These are phyloP conservation scores for Alternaria brassicae DNA, from an alignment of 2,329 filamentous ascomycete genomes.

Conservation along the genomic window DNA sequence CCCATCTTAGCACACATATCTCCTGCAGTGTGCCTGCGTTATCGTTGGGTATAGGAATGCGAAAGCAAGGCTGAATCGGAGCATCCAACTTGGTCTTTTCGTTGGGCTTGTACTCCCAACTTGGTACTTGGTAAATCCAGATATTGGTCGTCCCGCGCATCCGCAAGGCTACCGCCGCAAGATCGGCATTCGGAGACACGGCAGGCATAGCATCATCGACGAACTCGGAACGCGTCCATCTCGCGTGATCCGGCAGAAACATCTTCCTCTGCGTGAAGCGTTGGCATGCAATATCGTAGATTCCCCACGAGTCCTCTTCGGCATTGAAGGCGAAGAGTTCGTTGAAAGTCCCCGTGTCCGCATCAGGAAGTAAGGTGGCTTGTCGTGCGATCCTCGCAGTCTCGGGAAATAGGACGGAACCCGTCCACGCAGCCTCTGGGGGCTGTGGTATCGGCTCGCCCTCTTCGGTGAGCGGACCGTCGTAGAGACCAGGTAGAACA, in stretches of 20 bases:
- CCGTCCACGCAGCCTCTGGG: constrained; percentile 49
- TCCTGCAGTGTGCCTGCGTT: constrained; percentile 45
- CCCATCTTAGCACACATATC: constrained; percentile 48
- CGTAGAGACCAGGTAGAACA: constrained; percentile 49
- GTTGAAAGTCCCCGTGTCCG: constrained; percentile 48
- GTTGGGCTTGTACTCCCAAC: constrained; percentile 43
- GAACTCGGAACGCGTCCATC: constrained; percentile 49
- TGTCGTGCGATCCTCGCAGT: constrained; percentile 49
- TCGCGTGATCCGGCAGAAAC: constrained; percentile 48
- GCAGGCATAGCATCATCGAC: constrained; percentile 52
- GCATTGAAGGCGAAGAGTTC: constrained; percentile 53
- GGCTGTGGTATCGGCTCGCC: constrained; percentile 48
- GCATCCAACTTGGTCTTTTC: constrained; percentile 36
- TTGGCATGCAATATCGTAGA: constrained; percentile 50
- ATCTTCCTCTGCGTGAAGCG: constrained; percentile 50
- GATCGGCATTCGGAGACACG: constrained; percentile 48
- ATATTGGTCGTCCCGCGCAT: constrained; percentile 50
- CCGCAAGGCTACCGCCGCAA: constrained; percentile 49
- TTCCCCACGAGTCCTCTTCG: constrained; percentile 51
- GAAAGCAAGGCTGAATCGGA: constrained; percentile 49
- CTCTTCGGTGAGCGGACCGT: constrained; percentile 51
- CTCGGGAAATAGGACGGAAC: constrained; percentile 52
- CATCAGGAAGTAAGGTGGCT: constrained; percentile 50
- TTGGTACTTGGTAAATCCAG: constrained; percentile 50
- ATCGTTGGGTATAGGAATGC: constrained; percentile 45